Conservation (phyloP, 768 basidiomycete species). For the Clitopilus passeckerianus region DNA sequence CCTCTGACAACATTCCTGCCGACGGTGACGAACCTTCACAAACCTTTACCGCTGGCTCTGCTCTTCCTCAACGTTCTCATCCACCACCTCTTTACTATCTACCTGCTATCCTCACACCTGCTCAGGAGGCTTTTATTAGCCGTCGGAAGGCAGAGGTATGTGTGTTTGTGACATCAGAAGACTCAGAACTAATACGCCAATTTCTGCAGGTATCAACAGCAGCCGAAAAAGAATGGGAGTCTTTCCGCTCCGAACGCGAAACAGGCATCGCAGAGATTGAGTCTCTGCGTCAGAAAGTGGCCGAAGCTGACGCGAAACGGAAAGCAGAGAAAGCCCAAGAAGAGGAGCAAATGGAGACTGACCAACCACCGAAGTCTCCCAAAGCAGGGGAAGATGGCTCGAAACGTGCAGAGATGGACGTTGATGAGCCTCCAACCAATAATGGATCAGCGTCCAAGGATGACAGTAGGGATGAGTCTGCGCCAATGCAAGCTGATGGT, state of each 20-base stretch:
- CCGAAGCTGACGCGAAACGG: conserved; percentile 56
- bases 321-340: conserved; percentile 27
- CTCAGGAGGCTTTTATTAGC: conserved; percentile 64
- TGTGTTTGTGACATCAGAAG: background rate
- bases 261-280: conserved; percentile 58
- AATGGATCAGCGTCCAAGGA: conserved; percentile 20
- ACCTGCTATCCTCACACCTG: conserved; percentile 60
- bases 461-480: conserved; percentile 50
- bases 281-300: conserved; percentile 56
- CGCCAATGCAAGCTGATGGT: conserved; percentile 60
- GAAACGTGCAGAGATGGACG: conserved; percentile 29
- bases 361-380: conserved; percentile 6
- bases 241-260: conserved; percentile 57
- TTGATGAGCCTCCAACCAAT: conserved; percentile 31
- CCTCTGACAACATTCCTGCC: conserved; percentile 61
- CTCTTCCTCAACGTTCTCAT: conserved; percentile 54
- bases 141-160: conserved; percentile 61
- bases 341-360: conserved; percentile 34
- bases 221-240: conserved; percentile 62
- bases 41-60: conserved; percentile 30
- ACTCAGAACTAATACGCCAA: background rate
- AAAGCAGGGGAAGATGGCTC: conserved; percentile 9
- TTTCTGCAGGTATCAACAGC: conserved; percentile 50
- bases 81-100: conserved; percentile 78
- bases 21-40: conserved; percentile 29